Percentiles rank a stretch among this genome's conserved stretches.
phyloP scores from a whole-genome alignment of 2,329 filamentous ascomycete species.

The Claviceps pazoutovae region DNA sequence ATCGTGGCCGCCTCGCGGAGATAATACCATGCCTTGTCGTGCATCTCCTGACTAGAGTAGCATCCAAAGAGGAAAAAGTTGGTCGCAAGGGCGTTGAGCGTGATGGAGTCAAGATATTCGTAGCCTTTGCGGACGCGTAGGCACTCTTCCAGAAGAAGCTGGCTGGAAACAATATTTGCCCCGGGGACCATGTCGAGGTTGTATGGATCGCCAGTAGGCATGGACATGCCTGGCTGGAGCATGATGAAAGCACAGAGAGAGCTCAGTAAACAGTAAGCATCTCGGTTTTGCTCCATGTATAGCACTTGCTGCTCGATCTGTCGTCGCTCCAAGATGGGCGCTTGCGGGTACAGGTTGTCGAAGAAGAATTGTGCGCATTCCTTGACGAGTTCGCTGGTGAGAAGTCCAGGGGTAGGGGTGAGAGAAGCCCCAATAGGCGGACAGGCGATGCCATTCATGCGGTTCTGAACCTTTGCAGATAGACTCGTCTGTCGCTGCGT shows the following conservation, averaged over 20 bases:
- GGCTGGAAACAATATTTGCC: constrained; percentile 48
- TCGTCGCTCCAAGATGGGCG: constrained; percentile 47
- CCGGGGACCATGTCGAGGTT: constrained; percentile 42
- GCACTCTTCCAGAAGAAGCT: constrained; percentile 53
- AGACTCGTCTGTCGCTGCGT: constrained; percentile 53
- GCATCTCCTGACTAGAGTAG: constrained; percentile 56
- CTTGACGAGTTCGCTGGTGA: constrained; percentile 50
- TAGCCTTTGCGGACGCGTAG: constrained; percentile 49
- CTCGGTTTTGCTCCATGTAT: constrained; percentile 47
- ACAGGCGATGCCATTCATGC: constrained; percentile 40
- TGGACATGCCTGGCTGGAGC: constrained; percentile 53
- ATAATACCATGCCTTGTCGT: constrained; percentile 68
- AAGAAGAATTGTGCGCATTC: constrained; percentile 57
- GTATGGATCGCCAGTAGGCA: constrained; percentile 42
- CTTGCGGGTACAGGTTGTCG: constrained; percentile 47
- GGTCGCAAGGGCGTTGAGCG: constrained; percentile 48
- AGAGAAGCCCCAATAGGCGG: constrained; percentile 33
- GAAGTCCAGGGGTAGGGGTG: constrained; percentile 43
- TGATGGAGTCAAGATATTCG: constrained; percentile 44
- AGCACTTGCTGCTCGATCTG: constrained; percentile 43
- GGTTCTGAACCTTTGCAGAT: constrained; percentile 45
- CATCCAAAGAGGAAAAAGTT: constrained; percentile 68
- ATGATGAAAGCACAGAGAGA: constrained; percentile 55
- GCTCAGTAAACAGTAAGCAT: constrained; percentile 50
- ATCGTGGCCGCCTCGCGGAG: constrained; percentile 65